These are phyloP conservation scores for Ophiocordyceps camponoti-saundersi DNA, from an alignment of 2,329 filamentous ascomycete species.

Conservation along the genomic window DNA sequence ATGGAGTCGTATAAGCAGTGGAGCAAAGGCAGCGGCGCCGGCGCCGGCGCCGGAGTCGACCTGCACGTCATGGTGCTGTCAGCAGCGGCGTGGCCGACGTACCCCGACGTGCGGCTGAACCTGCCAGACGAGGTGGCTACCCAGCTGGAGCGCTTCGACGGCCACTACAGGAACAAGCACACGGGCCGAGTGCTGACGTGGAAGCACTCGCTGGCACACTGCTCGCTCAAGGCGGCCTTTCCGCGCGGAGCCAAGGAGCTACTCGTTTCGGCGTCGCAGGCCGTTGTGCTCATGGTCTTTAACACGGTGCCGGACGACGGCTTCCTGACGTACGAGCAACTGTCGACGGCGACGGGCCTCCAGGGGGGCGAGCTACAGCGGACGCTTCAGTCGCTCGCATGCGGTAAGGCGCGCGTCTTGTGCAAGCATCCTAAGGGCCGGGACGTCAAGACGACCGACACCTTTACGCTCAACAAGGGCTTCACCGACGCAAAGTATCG, in stretches of 20 bases:
- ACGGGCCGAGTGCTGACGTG: conserved; percentile 73
- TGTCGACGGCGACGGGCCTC: conserved; percentile 58
- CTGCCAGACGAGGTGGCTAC: conserved; percentile 59
- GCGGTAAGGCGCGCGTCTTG: conserved; percentile 72
- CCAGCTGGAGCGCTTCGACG: conserved; percentile 68
- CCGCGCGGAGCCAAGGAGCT: conserved; percentile 71
- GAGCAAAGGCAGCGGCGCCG: conserved; percentile 30
- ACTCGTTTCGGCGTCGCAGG: conserved; percentile 81
- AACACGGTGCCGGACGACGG: conserved; percentile 47
- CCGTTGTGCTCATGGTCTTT: conserved; percentile 78
- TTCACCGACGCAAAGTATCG: conserved; percentile 74
- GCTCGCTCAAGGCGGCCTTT: conserved; percentile 68
- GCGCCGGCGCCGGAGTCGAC: conserved; percentile 31
- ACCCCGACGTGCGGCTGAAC: conserved; percentile 55
- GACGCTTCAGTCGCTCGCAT: conserved; percentile 88
- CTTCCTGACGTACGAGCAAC: conserved; percentile 57
- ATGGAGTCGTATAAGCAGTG: conserved; percentile 74
- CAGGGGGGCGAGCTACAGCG: conserved; percentile 65
- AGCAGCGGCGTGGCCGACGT: conserved; percentile 81
- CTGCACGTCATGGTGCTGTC: conserved; percentile 84
- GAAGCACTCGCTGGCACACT: conserved; percentile 89
- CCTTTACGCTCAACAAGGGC: conserved; percentile 61
- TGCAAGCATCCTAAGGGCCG: conserved; percentile 70
- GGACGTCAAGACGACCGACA: conserved; percentile 64
- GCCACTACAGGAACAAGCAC: conserved; percentile 79